Percentiles rank a stretch among this genome's conserved stretches.
Evolutionary conservation across 257 asterid genomes (phyloP).

Genomic region (Scutellaria baicalensis): DNA sequence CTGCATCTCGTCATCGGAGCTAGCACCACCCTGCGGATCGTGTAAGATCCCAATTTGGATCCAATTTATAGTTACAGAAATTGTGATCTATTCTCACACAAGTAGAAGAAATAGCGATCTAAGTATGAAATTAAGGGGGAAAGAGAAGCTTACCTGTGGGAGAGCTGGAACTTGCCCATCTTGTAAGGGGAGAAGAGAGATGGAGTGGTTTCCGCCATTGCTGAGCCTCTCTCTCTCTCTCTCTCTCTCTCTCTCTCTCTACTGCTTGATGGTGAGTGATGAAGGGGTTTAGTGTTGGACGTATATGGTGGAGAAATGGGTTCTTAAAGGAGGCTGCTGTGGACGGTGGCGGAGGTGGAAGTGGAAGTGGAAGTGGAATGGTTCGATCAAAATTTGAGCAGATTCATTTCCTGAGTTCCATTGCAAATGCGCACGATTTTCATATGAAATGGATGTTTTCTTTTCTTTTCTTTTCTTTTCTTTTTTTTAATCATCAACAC

Average conservation of each 20-base stretch:
- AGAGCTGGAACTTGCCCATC: slow-evolving; percentile 70
- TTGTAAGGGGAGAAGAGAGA: slow-evolving; percentile 82
- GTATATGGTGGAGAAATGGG: neutral
- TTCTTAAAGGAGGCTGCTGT: neutral
- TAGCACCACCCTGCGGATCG: slow-evolving; percentile 59
- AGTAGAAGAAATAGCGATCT: no score
- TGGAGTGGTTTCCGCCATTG: slow-evolving; percentile 42
- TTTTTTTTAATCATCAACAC: no score
- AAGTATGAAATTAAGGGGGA: neutral
- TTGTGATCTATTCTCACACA: neutral
- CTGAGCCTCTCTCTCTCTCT: neutral
- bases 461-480: no score
- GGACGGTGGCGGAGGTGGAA: neutral
- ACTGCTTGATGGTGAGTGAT: neutral
- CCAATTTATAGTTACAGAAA: neutral
- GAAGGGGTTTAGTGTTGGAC: neutral
- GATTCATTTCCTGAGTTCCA: neutral
- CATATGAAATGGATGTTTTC: neutral
- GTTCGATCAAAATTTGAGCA: neutral
- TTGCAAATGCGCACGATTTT: slow-evolving; percentile 12
- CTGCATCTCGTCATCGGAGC: slow-evolving; percentile 98
- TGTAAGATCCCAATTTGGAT: neutral
- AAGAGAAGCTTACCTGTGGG: slow-evolving; percentile 62
- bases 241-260: neutral
- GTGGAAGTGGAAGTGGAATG: neutral